A percentile compares a stretch with the other conserved stretches of the same genome.
Evolutionary conservation across 345 rosid genomes (phyloP).

Genomic region (Gossypium turneri): DNA sequence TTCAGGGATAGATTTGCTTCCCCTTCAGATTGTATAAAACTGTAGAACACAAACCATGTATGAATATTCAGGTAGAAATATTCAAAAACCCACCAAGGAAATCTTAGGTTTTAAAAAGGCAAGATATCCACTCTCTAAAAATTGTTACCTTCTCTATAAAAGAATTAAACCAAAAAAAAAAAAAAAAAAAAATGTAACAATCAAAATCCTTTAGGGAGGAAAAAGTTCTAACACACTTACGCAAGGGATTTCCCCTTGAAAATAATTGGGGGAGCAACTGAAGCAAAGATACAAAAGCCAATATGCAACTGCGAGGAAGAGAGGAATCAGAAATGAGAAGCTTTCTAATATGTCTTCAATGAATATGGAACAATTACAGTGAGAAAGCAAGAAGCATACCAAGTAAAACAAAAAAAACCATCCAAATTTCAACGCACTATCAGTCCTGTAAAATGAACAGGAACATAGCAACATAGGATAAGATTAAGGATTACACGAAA

Average conservation of each 20-base stretch:
- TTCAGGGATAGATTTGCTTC: background rate
- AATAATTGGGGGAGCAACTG: constrained; percentile 87
- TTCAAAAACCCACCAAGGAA: background rate
- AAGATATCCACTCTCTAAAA: background rate
- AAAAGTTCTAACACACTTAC: constrained; percentile 39
- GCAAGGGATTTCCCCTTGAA: constrained; percentile 95
- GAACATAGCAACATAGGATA: background rate
- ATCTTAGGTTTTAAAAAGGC: constrained; percentile 4
- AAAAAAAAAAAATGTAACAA: background rate
- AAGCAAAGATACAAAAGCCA: constrained; percentile 80
- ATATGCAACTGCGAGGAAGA: constrained; percentile 71
- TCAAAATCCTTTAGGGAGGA: background rate
- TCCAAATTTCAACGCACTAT: constrained; percentile 94
- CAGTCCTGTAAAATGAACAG: constrained; percentile 65
- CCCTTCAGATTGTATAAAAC: background rate
- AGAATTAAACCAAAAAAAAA: constrained; percentile 21
- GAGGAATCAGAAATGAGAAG: constrained; percentile 10
- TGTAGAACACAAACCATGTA: background rate
- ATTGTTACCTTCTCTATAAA: constrained; percentile 36
- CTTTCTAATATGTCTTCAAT: constrained; percentile 16
- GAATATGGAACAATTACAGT: constrained; percentile 6
- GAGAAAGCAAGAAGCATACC: constrained; percentile 43
- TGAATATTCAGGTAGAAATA: background rate
- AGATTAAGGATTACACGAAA: background rate
- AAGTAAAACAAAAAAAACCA: constrained; percentile 70